These are phyloP conservation scores for Grosmannia serpens DNA, from an alignment of 2,329 filamentous ascomycete genomes.

Conservation along the genomic window DNA sequence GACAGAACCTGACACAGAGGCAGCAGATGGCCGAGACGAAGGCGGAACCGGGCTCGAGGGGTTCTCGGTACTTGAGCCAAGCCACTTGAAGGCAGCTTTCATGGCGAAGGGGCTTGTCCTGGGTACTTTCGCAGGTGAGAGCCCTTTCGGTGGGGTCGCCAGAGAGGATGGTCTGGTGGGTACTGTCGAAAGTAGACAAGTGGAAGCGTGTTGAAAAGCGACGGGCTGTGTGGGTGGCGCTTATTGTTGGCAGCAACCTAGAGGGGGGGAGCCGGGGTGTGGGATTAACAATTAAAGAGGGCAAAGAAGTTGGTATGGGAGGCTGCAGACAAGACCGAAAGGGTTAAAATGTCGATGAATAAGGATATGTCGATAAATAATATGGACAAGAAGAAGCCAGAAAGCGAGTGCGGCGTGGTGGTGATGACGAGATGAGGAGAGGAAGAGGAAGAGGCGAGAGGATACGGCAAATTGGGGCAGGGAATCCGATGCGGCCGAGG, in stretches of 20 bases:
- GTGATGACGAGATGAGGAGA: background rate
- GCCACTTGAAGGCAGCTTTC: slow-evolving; percentile 6
- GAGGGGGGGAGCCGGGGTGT: background rate
- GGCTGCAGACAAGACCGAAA: background rate
- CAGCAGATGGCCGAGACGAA: slow-evolving; percentile 1
- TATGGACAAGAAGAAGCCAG: background rate
- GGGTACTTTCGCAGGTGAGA: slow-evolving; percentile 1
- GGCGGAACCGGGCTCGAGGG: slow-evolving; percentile 4
- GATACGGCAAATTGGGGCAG: background rate
- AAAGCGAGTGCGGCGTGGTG: background rate
- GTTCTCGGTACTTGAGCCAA: slow-evolving; percentile 12
- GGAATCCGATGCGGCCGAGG: background rate
- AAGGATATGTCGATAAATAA: background rate
- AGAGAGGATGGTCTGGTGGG: background rate
- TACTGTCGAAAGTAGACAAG: background rate
- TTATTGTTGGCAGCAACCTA: slow-evolving; percentile 2
- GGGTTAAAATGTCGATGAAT: background rate
- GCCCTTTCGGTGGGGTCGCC: background rate
- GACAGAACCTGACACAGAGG: background rate
- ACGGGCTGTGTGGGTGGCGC: slow-evolving; percentile 2
- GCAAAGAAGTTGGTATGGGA: no score
- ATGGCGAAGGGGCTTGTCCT: slow-evolving; percentile 1
- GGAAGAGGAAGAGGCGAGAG: background rate
- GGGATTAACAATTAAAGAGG: background rate
- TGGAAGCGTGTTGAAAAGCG: background rate